Evolutionary conservation across 164 flowering plant genomes (phyloP).

Genomic region (Annona cherimola): DNA sequence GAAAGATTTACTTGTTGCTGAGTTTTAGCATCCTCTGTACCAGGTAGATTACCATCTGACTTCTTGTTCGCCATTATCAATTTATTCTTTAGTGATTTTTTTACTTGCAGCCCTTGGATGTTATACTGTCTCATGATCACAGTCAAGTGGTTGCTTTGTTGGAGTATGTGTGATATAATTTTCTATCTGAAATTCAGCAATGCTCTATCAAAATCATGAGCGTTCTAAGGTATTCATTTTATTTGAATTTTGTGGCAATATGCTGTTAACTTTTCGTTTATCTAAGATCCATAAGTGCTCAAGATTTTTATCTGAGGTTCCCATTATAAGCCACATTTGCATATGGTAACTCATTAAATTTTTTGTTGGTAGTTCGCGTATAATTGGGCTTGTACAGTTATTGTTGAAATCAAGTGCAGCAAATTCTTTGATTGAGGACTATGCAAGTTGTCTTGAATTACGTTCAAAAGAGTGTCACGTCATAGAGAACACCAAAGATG

Average conservation of each 20-base stretch:
- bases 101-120: constrained; percentile 77
- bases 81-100: constrained; percentile 2
- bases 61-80: background rate
- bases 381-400: constrained; percentile 82
- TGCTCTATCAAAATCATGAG: constrained; percentile 87
- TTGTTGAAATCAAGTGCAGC: constrained; percentile 76
- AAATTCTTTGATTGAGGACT: constrained; percentile 72
- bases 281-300: no score
- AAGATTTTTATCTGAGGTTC: no score
- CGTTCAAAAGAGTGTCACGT: constrained; percentile 70
- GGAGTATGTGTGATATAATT: constrained; percentile 94
- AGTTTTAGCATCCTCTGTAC: constrained; percentile 88
- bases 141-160: constrained; percentile 69
- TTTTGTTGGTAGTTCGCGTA: constrained; percentile 62
- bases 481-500: constrained; percentile 64
- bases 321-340: no score
- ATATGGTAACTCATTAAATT: background rate
- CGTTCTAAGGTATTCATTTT: constrained; percentile 50
- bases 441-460: constrained; percentile 92
- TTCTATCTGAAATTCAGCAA: constrained; percentile 69
- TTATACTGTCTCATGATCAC: constrained; percentile 86
- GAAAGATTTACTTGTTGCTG: constrained; percentile 76
- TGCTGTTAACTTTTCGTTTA: no score
- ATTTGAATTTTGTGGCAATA: background rate
- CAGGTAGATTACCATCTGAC: constrained; percentile 66